Evolutionary conservation across 306 rosid species (phyloP), one percentile per base, ranked within the genome.

Genomic region (Inga oerstediana): DNA sequence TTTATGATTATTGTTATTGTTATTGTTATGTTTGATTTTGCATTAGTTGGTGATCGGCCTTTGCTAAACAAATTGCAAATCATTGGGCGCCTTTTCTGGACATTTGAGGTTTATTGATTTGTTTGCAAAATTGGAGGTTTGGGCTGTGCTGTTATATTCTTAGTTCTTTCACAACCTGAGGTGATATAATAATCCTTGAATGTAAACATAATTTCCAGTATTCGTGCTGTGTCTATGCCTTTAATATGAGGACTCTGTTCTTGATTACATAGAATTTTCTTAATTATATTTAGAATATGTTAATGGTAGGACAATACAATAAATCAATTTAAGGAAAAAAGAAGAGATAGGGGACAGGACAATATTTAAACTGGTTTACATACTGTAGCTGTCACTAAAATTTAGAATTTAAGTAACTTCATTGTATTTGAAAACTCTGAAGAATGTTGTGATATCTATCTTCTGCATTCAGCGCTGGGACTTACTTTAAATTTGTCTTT

Each of bases 261-360:
- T 17, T 54, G 61, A 16, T 17, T 54, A 54, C 22, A 5, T 54
- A 54, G 24, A 54, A 0, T 19, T 54, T 54, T 54, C 9, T 56
- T 27, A 54, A 81, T 72, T 62, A 77, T 2, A 77, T 41, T 43
- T 34, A 49, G 68, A 72, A n/a, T 75, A 72, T 72, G 15, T 32
- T 24, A 3, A 52, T 41, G 39, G 68, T 77, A 51, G 75, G 54
- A 20, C 20, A 22, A n/a, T 11, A 43, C 54, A 10, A 19, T 71
- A 4, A 10, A 71, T 71, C 75, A 44, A 20, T 71, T 20, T 41
- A 43, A 43, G 13, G 37, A 1, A 11, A 43, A 56, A 71, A 10
- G 59, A 20, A 39, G 52, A 70, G 51, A 8, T 69, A 20, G 8
- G 34, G 30, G 7, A 20, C 24, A 54, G 4, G 27, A 56, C 59